Evolutionary conservation across 164 flowering plant species (phyloP).

Genomic region (Stephania japonica): DNA sequence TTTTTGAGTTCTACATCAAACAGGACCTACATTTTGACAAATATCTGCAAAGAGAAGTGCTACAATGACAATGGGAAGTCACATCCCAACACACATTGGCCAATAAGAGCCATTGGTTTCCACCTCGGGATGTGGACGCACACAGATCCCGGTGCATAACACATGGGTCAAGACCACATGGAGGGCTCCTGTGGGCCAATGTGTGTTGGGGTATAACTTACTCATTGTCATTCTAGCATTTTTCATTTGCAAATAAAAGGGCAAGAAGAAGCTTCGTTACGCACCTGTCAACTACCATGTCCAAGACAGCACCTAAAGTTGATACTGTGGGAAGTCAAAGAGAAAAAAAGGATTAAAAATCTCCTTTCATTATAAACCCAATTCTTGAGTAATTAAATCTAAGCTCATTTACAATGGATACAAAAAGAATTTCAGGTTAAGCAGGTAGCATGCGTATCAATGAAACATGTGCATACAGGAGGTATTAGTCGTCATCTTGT

Average conservation of each 20-base stretch:
- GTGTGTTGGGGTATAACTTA: no score
- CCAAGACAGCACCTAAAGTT: constrained; percentile 97
- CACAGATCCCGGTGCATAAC: no score
- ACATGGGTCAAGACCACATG: no score
- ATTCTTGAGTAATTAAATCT: background rate
- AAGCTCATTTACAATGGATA: background rate
- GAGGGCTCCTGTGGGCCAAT: no score
- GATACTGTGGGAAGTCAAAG: constrained; percentile 46
- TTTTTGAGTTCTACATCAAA: no score
- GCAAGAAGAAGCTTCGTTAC: background rate
- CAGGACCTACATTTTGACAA: background rate
- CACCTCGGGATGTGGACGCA: no score
- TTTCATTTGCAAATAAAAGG: no score
- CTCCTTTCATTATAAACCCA: background rate
- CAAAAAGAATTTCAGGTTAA: background rate
- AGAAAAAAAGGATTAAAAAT: background rate
- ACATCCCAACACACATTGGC: no score
- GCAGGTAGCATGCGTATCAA: background rate
- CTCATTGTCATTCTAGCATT: no score
- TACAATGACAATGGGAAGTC: no score
- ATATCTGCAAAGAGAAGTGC: no score
- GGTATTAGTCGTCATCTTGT: background rate
- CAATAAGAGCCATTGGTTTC: no score
- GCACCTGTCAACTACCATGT: constrained; percentile 97
- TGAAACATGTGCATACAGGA: background rate